Conservation (phyloP, 2,329 filamentous ascomycete genomes). For the Ceratocystis diversiconidia region DNA sequence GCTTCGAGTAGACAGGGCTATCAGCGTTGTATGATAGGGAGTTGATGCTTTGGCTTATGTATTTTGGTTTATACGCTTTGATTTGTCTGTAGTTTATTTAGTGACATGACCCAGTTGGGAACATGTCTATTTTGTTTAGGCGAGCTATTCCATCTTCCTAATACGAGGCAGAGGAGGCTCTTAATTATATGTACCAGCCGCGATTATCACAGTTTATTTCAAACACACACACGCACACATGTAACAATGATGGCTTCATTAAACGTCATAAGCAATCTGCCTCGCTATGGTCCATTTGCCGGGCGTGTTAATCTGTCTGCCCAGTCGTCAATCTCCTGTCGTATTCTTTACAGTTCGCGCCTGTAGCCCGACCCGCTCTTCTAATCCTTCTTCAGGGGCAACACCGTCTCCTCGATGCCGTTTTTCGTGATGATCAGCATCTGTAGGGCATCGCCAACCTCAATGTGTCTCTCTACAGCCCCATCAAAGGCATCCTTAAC, state of each 20-base stretch:
- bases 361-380: neutral
- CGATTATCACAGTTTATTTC: neutral
- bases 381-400: slow-evolving; percentile 83
- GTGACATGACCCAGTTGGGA: no score
- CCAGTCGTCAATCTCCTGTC: neutral
- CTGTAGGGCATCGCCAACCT: slow-evolving; percentile 92
- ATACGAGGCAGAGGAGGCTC: neutral
- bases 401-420: slow-evolving; percentile 74
- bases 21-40: neutral
- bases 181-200: neutral
- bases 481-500: slow-evolving; percentile 97
- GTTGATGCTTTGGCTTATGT: neutral
- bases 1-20: neutral
- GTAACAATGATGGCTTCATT: slow-evolving; percentile 14
- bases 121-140: neutral
- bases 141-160: neutral
- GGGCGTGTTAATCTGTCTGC: neutral
- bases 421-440: slow-evolving; percentile 83
- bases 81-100: neutral
- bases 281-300: neutral
- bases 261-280: slow-evolving; percentile 13
- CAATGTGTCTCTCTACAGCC: slow-evolving; percentile 95
- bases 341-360: neutral
- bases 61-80: neutral
- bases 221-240: neutral